Percentiles rank a stretch among this genome's conserved stretches.
Evolutionary conservation across 1,284 basidiomycete genomes (phyloP).

Genomic region (Sanghuangporus sanghuang): DNA sequence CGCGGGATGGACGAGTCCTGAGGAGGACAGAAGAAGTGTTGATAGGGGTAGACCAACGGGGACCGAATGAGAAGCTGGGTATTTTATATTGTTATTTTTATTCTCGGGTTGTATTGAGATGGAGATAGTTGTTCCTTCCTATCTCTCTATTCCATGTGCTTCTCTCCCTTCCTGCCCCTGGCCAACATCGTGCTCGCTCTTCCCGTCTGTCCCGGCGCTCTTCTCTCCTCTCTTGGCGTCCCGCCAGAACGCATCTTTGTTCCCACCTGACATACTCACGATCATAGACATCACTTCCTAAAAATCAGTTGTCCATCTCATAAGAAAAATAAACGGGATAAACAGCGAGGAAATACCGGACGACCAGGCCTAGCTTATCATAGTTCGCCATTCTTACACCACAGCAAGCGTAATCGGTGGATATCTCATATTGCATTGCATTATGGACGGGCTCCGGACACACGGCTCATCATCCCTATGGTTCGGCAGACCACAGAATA

Average conservation of each 20-base stretch:
- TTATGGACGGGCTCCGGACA: background rate
- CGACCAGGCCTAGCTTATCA: too few relatives aligned
- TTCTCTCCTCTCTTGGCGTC: background rate
- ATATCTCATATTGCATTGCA: background rate
- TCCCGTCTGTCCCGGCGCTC: background rate
- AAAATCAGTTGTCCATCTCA: background rate
- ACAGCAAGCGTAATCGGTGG: background rate
- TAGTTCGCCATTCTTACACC: background rate
- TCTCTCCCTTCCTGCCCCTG: background rate
- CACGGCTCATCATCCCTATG: background rate
- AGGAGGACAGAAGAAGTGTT: constrained; percentile 26
- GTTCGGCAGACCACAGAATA: too few relatives aligned
- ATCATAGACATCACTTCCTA: background rate
- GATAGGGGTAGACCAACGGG: background rate
- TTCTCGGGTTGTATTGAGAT: background rate
- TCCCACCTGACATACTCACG: background rate
- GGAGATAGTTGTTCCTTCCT: background rate
- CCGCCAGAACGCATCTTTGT: background rate
- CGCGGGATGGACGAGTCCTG: constrained; percentile 22
- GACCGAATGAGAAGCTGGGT: background rate
- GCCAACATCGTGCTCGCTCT: background rate
- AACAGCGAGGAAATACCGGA: background rate
- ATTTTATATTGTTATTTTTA: background rate
- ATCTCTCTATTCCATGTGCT: constrained; percentile 1
- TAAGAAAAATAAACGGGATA: background rate